Base-by-base conservation (phyloP, 352 stramenopile species). In the Phytophthora citricola region DNA sequence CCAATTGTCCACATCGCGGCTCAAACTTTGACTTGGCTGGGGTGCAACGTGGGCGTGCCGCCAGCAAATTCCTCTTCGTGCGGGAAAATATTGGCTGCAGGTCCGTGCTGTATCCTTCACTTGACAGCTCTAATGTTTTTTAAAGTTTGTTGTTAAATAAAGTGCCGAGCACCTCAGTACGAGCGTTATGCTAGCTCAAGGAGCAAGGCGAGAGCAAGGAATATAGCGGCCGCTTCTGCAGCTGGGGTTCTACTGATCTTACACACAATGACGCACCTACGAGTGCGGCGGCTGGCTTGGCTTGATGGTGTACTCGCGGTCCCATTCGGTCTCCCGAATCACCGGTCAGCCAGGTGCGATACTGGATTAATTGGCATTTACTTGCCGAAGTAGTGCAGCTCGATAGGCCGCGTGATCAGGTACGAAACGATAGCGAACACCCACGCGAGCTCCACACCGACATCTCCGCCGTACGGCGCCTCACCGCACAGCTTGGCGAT, bases 361-460 rank as follows among this genome's bases (percentile, higher is more conserved):
- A 48, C 8, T 36, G 31, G 7, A 8, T 32, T 41, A 17, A 14
- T 29, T 32, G 9, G 40, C 17, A 22, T 40, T 48, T 74, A 74
- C 43, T 63, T 69, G 48, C 60, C 60, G 20, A 80, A 83, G 66
- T 81, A 77, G 43, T 80, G 68, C 36, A 79, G 64, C 65, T 83
- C 75, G 8, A 83, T 66, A 6, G 75, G 58, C n/a, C 75, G 65
- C 10, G 71, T 71, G 54, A 81, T 47, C 36, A 83, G 55, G 52
- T 79, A 79, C 3, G 69, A 62, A 12, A 73, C 56, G 55, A 80
- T 67, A 9, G 68, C 5, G 41, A 83, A 80, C 11, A 58, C 31
- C 64, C 71, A 80, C 5, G 64, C 64, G 34, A 83, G 75, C 41
- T 83, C 66, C 26, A 83, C 60, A 17, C 68, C 75, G 20, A 83